These are phyloP conservation scores for Dimargaris cristalligena DNA, from an alignment of 192 early-diverging fungal species.

Conservation along the genomic window DNA sequence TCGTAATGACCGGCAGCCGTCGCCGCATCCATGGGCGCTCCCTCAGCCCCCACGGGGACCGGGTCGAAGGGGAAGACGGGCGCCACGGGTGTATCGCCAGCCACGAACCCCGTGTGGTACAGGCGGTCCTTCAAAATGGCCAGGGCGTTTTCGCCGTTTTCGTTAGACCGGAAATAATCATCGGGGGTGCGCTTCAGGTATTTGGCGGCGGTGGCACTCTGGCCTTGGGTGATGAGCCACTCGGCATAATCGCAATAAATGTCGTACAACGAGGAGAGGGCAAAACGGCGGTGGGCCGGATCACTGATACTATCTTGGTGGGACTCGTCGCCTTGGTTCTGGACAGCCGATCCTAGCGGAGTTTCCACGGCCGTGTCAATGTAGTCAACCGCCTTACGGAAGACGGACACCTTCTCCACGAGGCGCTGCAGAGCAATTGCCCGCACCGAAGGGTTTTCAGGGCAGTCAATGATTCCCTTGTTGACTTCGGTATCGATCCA, in stretches of 20 bases:
- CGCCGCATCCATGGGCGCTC: not conserved
- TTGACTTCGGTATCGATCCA: conserved; percentile 37
- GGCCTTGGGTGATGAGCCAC: conserved; percentile 56
- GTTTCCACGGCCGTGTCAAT: conserved; percentile 48
- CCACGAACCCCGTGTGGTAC: conserved; percentile 31
- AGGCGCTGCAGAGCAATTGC: conserved; percentile 49
- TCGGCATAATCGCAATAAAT: conserved; percentile 78
- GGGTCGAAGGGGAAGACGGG: conserved; percentile 49
- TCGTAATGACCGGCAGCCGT: not conserved
- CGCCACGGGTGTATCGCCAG: conserved; percentile 17
- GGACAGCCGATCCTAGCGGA: conserved; percentile 9
- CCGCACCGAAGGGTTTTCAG: conserved; percentile 10
- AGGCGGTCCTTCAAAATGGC: conserved; percentile 60
- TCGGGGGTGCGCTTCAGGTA: conserved; percentile 64
- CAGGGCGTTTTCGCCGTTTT: conserved; percentile 24
- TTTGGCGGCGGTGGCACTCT: conserved; percentile 50
- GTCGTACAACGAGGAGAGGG: conserved; percentile 58
- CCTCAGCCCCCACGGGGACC: conserved; percentile 32
- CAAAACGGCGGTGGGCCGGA: conserved; percentile 24
- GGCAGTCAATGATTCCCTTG: conserved; percentile 12
- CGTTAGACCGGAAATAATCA: conserved; percentile 26
- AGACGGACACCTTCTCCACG: conserved; percentile 84
- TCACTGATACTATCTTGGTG: conserved; percentile 3
- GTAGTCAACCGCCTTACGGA: conserved; percentile 82
- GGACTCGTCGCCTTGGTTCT: conserved; percentile 19